A percentile compares a stretch with the other conserved stretches of the same genome.
These are phyloP conservation scores for Saturnispora diversa DNA, from an alignment of 805 yeast species.

Conservation along the genomic window DNA sequence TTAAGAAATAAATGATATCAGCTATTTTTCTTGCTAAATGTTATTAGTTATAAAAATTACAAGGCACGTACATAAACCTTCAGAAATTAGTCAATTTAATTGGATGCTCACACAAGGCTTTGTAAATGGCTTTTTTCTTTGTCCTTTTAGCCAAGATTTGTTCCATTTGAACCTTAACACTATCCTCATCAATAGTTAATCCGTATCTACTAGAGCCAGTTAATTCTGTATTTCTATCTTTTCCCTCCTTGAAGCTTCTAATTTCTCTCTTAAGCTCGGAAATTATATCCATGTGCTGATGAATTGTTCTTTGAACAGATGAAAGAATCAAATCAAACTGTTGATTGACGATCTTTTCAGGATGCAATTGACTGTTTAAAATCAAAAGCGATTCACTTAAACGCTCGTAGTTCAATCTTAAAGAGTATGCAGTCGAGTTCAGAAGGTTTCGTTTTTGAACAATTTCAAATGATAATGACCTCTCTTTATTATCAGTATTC, in stretches of 20 bases:
- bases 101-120: too few relatives aligned
- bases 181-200: neutral
- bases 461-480: slow-evolving; percentile 20
- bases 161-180: slow-evolving; percentile 3
- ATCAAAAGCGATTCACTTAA: slow-evolving; percentile 24
- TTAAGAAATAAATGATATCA: too few relatives aligned
- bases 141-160: neutral
- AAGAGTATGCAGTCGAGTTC: slow-evolving; percentile 12
- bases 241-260: neutral
- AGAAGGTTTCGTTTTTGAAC: slow-evolving; percentile 16
- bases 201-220: neutral
- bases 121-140: neutral
- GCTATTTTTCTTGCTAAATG: too few relatives aligned
- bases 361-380: slow-evolving; percentile 24
- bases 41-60: too few relatives aligned
- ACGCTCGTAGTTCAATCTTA: slow-evolving; percentile 15
- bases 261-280: slow-evolving; percentile 17
- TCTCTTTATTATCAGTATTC: slow-evolving; percentile 2
- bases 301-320: slow-evolving; percentile 22
- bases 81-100: too few relatives aligned
- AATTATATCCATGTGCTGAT: slow-evolving; percentile 15
- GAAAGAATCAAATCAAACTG: slow-evolving; percentile 25
- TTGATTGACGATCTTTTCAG: slow-evolving; percentile 22
- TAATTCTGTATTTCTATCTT: neutral
- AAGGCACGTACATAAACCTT: too few relatives aligned